Percentiles rank a stretch among this genome's conserved stretches.
phyloP scores from a whole-genome alignment of 192 early-diverging fungal genomes.

The Gonapodya sp. region DNA sequence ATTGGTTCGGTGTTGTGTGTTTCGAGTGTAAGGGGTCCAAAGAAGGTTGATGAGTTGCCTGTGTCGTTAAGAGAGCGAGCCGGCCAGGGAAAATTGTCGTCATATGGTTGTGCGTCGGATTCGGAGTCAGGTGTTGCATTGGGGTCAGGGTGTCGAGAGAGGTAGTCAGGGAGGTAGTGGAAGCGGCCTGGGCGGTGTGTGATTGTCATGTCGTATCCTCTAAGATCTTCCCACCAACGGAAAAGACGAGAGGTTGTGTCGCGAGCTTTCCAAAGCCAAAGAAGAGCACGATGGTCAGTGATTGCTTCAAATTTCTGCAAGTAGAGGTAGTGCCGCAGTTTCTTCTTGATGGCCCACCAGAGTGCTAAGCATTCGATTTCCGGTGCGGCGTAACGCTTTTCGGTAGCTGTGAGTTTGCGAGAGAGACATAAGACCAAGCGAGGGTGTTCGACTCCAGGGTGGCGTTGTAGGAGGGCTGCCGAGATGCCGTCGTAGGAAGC shows the following conservation, averaged over 20 bases:
- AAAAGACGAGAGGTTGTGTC: not conserved
- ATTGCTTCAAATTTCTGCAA: not conserved
- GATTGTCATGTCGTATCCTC: not conserved
- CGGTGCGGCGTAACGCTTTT: not conserved
- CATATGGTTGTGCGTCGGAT: not conserved
- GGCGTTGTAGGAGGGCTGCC: not conserved
- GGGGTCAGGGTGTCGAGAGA: not conserved
- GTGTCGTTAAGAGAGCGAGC: not conserved
- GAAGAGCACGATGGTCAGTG: not conserved
- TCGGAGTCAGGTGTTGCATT: not conserved
- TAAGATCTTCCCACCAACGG: not conserved
- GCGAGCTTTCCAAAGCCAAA: not conserved
- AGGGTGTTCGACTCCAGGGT: not conserved
- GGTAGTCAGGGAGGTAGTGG: not conserved
- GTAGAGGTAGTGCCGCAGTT: not conserved
- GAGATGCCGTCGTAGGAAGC: not conserved
- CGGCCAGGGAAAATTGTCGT: not conserved
- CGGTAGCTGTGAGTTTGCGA: not conserved
- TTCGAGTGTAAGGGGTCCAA: not conserved
- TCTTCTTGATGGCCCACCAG: not conserved
- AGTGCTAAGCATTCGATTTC: not conserved
- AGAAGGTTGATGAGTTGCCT: not conserved
- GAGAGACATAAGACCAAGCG: not conserved
- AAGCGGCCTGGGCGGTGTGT: not conserved
- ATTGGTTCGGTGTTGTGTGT: not conserved